These are phyloP conservation scores for Cryptococcus neoformans DNA, from an alignment of 1,284 basidiomycete genomes.

Conservation along the genomic window DNA sequence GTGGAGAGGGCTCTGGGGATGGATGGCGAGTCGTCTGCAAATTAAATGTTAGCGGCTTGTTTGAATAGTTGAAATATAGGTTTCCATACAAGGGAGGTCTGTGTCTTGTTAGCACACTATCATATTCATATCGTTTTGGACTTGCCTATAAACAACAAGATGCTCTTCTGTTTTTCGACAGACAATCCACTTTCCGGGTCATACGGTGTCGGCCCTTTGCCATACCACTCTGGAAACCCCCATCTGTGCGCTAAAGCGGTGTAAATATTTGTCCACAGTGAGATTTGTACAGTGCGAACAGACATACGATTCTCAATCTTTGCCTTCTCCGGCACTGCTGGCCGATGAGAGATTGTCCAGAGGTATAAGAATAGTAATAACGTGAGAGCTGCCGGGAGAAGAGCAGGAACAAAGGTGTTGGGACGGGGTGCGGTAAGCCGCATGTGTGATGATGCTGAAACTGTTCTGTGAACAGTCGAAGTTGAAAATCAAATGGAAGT, in stretches of 20 bases:
- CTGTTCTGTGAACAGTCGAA: too few relatives aligned
- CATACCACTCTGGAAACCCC: slow-evolving; percentile 3
- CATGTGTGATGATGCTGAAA: background rate
- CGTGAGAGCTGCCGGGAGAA: slow-evolving; percentile 8
- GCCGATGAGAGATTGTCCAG: slow-evolving; percentile 5
- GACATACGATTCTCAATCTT: slow-evolving; percentile 14
- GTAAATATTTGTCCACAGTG: too few relatives aligned
- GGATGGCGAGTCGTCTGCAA: slow-evolving; percentile 6
- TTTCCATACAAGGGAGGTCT: background rate
- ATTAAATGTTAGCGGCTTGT: background rate
- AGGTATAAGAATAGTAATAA: slow-evolving; percentile 13
- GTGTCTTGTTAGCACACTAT: background rate
- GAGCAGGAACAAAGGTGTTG: slow-evolving; percentile 1
- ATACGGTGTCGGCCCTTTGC: too few relatives aligned
- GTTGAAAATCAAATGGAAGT: too few relatives aligned
- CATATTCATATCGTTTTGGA: background rate
- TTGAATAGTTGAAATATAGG: background rate
- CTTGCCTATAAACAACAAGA: slow-evolving; percentile 15
- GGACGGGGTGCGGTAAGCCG: slow-evolving; percentile 5
- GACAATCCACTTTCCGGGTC: too few relatives aligned
- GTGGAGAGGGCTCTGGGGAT: slow-evolving; percentile 10
- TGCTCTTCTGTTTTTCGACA: slow-evolving; percentile 7
- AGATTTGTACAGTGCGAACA: background rate
- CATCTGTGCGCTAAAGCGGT: slow-evolving; percentile 8
- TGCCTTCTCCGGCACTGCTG: slow-evolving; percentile 8